Base-by-base conservation (phyloP, 257 asterid species). In the Paraleonurus japonicus region DNA sequence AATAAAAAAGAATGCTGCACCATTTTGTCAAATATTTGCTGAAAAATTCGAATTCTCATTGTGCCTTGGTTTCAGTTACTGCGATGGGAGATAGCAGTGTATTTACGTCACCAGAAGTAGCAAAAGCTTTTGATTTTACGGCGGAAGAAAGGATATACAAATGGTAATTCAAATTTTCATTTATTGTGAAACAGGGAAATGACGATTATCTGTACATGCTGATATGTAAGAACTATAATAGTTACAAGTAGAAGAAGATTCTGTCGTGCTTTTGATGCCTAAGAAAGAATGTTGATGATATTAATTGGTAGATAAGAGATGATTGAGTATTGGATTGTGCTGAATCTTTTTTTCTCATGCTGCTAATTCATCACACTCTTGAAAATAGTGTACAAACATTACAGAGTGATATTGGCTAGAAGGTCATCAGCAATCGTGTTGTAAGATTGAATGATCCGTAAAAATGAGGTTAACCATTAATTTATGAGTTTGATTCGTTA, bases 101-200 rank as follows among this genome's bases (percentile, higher is more conserved):
- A 26, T 94, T 94, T 75, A 88, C 95, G 67, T 91, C 98, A 11
- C 96, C 96, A 1, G 95, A 86, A 75, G 83, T 81, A 55, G 95
- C 96, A 15, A 91, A 89, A 84, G 69, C 90, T 2, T 94, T 94
- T 74, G 96, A 94, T 82, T 94, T 94, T 66, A 78, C 93, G 0
- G 78, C 88, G 1, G 99, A 91, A 79, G 99, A 91, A 76, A 88
- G 95, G 61, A 94, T 94, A 70, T 91, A 94, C 78, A 91, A 91
- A 74, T 94, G 99, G 99, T 94, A 82, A 72, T 64, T 64, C 55
- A 19, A 27, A 4, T 64, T 9, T 30, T 68, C 24, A 8, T 68
- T 30, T 47, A 8, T 5, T n/a, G 60, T 45, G 7, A 54, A 59
- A 45, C 16, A 28, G 51, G 24, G 35, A 37, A 7, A 12, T 30